phyloP scores from a whole-genome alignment of 2,329 filamentous ascomycete species.

The Aureobasidium melanogenum region DNA sequence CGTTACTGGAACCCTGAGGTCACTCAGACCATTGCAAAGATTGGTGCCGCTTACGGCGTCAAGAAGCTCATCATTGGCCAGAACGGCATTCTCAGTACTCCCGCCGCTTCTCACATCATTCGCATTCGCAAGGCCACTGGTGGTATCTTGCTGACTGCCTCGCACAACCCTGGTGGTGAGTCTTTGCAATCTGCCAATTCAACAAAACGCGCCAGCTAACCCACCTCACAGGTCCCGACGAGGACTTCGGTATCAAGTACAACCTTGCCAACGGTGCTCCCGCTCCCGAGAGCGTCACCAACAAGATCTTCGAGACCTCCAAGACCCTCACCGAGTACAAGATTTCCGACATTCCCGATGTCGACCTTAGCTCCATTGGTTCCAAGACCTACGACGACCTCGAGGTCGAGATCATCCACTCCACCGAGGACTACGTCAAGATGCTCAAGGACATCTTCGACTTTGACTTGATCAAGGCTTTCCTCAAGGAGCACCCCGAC shows the following conservation, averaged over 20 bases:
- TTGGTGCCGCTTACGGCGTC: slow-evolving; percentile 90
- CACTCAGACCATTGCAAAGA: slow-evolving; percentile 93
- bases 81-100: slow-evolving; percentile 92
- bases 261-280: slow-evolving; percentile 94
- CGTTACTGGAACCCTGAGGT: slow-evolving; percentile 97
- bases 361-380: slow-evolving; percentile 78
- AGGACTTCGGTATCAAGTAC: slow-evolving; percentile 99
- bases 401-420: slow-evolving; percentile 93
- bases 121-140: slow-evolving; percentile 90
- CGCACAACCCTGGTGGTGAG: slow-evolving; percentile 94
- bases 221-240: slow-evolving; percentile 59
- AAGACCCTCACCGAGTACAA: slow-evolving; percentile 91
- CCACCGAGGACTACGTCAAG: slow-evolving; percentile 78
- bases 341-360: slow-evolving; percentile 73
- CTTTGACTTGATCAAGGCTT: slow-evolving; percentile 89
- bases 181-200: slow-evolving; percentile 13
- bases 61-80: slow-evolving; percentile 98
- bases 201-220: not conserved
- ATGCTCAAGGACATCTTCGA: slow-evolving; percentile 99
- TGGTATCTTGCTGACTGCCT: slow-evolving; percentile 92
- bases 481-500: slow-evolving; percentile 76
- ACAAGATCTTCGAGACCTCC: slow-evolving; percentile 92
- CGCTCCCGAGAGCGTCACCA: slow-evolving; percentile 90
- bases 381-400: slow-evolving; percentile 74
- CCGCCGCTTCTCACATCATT: slow-evolving; percentile 92